Evolutionary conservation across 1,139 yeast genomes (phyloP).

Genomic region (Saccharomyces hybrid): DNA sequence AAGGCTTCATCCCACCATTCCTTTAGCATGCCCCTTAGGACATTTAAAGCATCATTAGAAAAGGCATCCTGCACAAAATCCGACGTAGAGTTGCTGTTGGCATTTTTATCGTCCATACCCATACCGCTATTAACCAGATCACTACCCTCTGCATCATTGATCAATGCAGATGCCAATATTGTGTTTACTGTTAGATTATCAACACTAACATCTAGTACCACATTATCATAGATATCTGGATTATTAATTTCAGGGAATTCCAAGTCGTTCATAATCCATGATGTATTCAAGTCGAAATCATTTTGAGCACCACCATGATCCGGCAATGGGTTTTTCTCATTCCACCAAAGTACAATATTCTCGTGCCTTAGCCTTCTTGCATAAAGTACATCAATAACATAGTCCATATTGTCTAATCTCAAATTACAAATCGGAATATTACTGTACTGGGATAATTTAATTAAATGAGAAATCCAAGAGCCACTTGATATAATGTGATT

Average conservation of each 20-base stretch:
- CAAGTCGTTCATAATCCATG: slow-evolving; percentile 46
- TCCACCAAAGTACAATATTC: slow-evolving; percentile 89
- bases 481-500: slow-evolving; percentile 70
- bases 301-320: slow-evolving; percentile 81
- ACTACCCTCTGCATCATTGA: slow-evolving; percentile 86
- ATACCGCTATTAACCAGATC: slow-evolving; percentile 53
- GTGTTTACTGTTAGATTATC: slow-evolving; percentile 80
- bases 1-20: slow-evolving; percentile 94
- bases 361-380: slow-evolving; percentile 65
- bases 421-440: slow-evolving; percentile 82
- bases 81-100: slow-evolving; percentile 24
- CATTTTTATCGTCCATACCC: slow-evolving; percentile 12
- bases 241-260: slow-evolving; percentile 68
- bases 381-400: slow-evolving; percentile 75
- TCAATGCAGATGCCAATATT: slow-evolving; percentile 70
- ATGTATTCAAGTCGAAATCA: slow-evolving; percentile 38
- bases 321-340: slow-evolving; percentile 59
- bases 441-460: slow-evolving; percentile 60
- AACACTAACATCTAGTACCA: slow-evolving; percentile 71
- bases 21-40: slow-evolving; percentile 67
- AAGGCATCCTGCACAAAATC: slow-evolving; percentile 70
- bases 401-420: slow-evolving; percentile 66
- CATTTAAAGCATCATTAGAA: slow-evolving; percentile 64
- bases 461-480: slow-evolving; percentile 63
- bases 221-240: slow-evolving; percentile 73